Percentiles rank a stretch among this genome's conserved stretches.
These are phyloP conservation scores for Lactarius akahatsu DNA, from an alignment of 768 basidiomycete genomes.

Conservation along the genomic window DNA sequence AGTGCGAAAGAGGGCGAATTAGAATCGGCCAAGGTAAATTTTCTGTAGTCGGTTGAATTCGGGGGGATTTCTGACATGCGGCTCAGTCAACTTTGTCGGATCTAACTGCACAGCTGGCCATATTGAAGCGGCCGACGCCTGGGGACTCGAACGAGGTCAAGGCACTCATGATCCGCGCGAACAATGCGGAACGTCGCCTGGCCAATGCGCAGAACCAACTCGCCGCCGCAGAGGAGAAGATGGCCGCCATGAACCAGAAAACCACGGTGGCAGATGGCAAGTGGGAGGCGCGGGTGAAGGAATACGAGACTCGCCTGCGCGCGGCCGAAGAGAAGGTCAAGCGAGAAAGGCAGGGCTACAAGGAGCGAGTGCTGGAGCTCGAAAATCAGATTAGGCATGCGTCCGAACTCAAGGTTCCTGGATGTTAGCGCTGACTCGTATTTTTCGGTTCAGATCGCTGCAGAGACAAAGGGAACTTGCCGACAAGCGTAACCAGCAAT, in stretches of 20 bases:
- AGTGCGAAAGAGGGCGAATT: conserved; percentile 86
- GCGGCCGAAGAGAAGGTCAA: conserved; percentile 91
- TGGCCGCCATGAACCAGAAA: conserved; percentile 71
- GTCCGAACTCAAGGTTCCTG: conserved; percentile 4
- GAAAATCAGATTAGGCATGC: conserved; percentile 68
- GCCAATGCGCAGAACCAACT: conserved; percentile 84
- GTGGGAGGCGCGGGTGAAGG: conserved; percentile 94
- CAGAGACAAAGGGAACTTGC: conserved; percentile 78
- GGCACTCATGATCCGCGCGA: conserved; percentile 67
- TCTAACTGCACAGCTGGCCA: conserved; percentile 64
- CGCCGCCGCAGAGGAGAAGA: conserved; percentile 77
- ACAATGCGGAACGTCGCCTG: conserved; percentile 86
- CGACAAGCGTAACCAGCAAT: conserved; percentile 66
- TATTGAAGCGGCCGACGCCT: conserved; percentile 57
- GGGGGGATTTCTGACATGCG: neutral
- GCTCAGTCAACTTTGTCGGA: conserved; percentile 70
- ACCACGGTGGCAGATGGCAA: conserved; percentile 72
- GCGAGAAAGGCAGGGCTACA: conserved; percentile 89
- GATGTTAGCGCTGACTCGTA: conserved; percentile 15
- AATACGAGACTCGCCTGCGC: conserved; percentile 80
- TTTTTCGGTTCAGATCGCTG: conserved; percentile 50
- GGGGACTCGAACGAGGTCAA: conserved; percentile 68
- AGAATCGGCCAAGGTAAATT: conserved; percentile 74
- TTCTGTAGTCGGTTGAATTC: conserved; percentile 2
- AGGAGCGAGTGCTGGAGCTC: conserved; percentile 76